Evolutionary conservation across 2,329 filamentous ascomycete species (phyloP).

Genomic region (Colletotrichum echinochloae): DNA sequence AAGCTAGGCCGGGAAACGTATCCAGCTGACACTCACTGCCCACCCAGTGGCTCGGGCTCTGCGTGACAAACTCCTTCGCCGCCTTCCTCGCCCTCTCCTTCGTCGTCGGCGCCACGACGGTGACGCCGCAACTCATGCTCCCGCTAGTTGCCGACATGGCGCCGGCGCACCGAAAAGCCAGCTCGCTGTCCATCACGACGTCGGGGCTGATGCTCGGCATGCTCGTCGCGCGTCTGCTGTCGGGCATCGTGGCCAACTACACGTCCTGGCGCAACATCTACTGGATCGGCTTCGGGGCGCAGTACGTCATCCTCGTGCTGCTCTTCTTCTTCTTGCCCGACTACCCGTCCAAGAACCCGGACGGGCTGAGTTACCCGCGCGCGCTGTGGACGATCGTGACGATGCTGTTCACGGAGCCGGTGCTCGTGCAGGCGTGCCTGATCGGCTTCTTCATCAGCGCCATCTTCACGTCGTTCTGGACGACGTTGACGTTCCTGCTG

Average conservation of each 20-base stretch:
- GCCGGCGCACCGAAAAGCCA: conserved; percentile 74
- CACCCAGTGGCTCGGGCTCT: conserved; percentile 74
- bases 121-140: conserved; percentile 84
- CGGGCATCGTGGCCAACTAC: conserved; percentile 80
- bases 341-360: conserved; percentile 80
- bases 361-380: conserved; percentile 71
- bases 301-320: conserved; percentile 73
- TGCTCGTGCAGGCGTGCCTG: conserved; percentile 77
- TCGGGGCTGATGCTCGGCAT: conserved; percentile 82
- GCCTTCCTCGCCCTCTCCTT: conserved; percentile 79
- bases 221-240: conserved; percentile 79
- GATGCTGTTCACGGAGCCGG: conserved; percentile 73
- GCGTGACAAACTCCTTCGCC: conserved; percentile 72
- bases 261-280: conserved; percentile 82
- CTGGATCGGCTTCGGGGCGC: conserved; percentile 79
- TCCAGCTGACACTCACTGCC: background rate
- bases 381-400: conserved; percentile 74
- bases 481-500: conserved; percentile 82
- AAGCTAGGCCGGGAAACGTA: rapidly evolving
- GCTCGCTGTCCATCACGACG: conserved; percentile 78
- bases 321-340: conserved; percentile 84
- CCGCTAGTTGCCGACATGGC: conserved; percentile 84
- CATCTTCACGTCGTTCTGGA: conserved; percentile 67
- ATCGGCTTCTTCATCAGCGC: conserved; percentile 71
- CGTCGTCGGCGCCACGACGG: conserved; percentile 80